phyloP scores from a whole-genome alignment of 768 basidiomycete genomes.

The Suillus occidentalis region DNA sequence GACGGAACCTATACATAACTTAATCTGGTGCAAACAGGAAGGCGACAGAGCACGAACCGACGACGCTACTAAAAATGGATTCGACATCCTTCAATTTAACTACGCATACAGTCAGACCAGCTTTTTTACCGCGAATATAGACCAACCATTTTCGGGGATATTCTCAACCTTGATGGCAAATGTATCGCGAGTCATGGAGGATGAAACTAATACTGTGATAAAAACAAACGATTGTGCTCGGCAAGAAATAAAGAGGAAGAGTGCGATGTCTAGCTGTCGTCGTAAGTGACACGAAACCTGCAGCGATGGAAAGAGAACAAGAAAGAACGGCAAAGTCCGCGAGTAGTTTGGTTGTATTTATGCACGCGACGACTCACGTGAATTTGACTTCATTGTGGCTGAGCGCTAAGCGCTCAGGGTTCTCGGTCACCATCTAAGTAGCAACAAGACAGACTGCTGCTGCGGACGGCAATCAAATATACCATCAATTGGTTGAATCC shows the following conservation, averaged over 20 bases:
- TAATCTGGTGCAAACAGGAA: not conserved
- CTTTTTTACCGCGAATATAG: not conserved
- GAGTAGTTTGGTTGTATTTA: conserved; percentile 22
- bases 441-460: not conserved
- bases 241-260: conserved; percentile 1
- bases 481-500: not conserved
- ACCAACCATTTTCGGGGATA: conserved; percentile 31
- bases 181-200: conserved; percentile 33
- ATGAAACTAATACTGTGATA: conserved; percentile 16
- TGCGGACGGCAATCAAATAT: not conserved
- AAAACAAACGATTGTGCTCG: conserved; percentile 9
- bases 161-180: conserved; percentile 48
- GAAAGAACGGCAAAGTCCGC: conserved; percentile 28
- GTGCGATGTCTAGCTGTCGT: not conserved
- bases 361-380: conserved; percentile 21
- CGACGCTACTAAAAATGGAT: conserved; percentile 55
- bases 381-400: not conserved
- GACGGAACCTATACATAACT: conserved; percentile 46
- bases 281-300: conserved; percentile 19
- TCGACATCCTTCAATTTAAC: conserved; percentile 48
- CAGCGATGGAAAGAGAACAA: conserved; percentile 27
- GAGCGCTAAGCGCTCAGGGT: not conserved
- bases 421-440: not conserved
- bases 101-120: conserved; percentile 8
- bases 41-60: conserved; percentile 40